Conservation (phyloP, 139 green algal species). For the Picochlorum sp. region DNA sequence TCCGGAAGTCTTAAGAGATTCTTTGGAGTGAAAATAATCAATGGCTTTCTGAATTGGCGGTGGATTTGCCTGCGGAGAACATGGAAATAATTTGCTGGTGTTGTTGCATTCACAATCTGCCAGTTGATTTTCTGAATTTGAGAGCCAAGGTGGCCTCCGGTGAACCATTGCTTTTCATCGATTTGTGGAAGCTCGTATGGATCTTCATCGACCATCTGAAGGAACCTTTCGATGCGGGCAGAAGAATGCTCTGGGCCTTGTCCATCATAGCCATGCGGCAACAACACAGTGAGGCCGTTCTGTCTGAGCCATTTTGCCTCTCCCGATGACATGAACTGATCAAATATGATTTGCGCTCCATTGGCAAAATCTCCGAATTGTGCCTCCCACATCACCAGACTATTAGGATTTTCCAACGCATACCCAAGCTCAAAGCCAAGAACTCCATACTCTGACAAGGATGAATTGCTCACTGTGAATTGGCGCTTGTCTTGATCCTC, state of each 20-base stretch:
- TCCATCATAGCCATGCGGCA: slow-evolving; percentile 97
- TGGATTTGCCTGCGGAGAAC: slow-evolving; percentile 77
- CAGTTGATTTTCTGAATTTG: slow-evolving; percentile 89
- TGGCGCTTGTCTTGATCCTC: slow-evolving; percentile 52
- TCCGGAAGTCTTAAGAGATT: slow-evolving; percentile 88
- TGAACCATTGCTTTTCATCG: slow-evolving; percentile 73
- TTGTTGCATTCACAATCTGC: slow-evolving; percentile 90
- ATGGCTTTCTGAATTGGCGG: slow-evolving; percentile 95
- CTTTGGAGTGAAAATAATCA: slow-evolving; percentile 92
- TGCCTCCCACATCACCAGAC: slow-evolving; percentile 91
- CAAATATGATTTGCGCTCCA: slow-evolving; percentile 88
- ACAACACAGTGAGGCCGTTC: slow-evolving; percentile 71
- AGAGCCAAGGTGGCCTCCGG: slow-evolving; percentile 68
- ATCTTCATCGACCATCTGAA: slow-evolving; percentile 89
- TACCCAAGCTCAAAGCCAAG: slow-evolving; percentile 98
- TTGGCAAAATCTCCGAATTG: slow-evolving; percentile 99
- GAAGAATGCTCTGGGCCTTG: slow-evolving; percentile 91
- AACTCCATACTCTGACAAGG: slow-evolving; percentile 89
- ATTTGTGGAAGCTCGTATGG: slow-evolving; percentile 75
- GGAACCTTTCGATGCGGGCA: slow-evolving; percentile 85
- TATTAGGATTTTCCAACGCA: slow-evolving; percentile 94
- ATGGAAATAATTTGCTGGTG: slow-evolving; percentile 98
- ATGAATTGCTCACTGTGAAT: slow-evolving; percentile 73
- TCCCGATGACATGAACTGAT: slow-evolving; percentile 89
- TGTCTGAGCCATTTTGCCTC: slow-evolving; percentile 94